A percentile compares a stretch with the other conserved stretches of the same genome.
phyloP scores from a whole-genome alignment of 1,139 yeast genomes.

The Saccharomyces hybrid region DNA sequence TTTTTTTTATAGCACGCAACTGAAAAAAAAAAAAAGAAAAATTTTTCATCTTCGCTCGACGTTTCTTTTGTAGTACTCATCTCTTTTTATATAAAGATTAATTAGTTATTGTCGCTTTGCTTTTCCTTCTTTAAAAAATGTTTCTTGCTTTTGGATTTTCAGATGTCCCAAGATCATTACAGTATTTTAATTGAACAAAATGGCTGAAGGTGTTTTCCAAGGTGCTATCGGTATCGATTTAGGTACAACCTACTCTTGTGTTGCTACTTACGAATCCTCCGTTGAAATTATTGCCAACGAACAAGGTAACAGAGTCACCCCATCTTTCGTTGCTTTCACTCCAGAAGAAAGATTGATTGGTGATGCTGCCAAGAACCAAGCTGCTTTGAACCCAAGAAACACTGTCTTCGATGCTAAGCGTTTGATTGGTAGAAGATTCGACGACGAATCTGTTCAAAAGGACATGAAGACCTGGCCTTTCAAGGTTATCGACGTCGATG shows the following conservation, averaged over 20 bases:
- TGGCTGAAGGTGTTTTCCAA: slow-evolving; percentile 98
- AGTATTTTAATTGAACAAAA: slow-evolving; percentile 28
- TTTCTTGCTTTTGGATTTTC: background rate
- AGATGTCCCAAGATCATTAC: slow-evolving; percentile 17
- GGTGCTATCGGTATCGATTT: slow-evolving; percentile 99
- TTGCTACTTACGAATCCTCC: slow-evolving; percentile 87
- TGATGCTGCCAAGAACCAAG: slow-evolving; percentile 93
- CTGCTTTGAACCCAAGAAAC: slow-evolving; percentile 72
- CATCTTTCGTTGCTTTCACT: slow-evolving; percentile 83
- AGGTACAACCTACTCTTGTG: slow-evolving; percentile 91
- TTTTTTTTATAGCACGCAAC: background rate
- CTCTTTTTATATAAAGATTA: background rate
- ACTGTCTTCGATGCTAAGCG: slow-evolving; percentile 85
- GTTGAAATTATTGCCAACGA: slow-evolving; percentile 88
- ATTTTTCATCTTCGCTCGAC: slow-evolving; percentile 22
- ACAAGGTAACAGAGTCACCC: slow-evolving; percentile 94
- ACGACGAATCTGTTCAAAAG: slow-evolving; percentile 69
- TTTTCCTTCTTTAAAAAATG: background rate
- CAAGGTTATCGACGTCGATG: slow-evolving; percentile 57
- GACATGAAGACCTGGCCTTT: slow-evolving; percentile 83
- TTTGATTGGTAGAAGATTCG: slow-evolving; percentile 73
- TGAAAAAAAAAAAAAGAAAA: slow-evolving; percentile 2
- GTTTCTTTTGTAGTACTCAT: background rate
- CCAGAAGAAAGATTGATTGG: slow-evolving; percentile 86
- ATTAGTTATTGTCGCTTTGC: background rate